A percentile compares a stretch with the other conserved stretches of the same genome.
Evolutionary conservation across 371 early-diverging fungal species (phyloP).

Genomic region (Furculomyces boomerangus): DNA sequence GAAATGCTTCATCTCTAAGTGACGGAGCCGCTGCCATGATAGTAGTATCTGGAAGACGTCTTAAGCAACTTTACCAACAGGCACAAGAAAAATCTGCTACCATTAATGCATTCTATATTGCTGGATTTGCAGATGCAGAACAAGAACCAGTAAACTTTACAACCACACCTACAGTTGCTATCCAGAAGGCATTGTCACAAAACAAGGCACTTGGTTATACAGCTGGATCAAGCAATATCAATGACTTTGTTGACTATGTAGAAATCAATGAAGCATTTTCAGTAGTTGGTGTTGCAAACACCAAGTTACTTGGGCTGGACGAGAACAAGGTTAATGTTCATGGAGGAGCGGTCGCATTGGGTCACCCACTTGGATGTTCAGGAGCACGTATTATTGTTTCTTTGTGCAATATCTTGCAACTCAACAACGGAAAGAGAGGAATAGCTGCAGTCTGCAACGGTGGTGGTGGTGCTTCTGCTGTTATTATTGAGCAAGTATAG

Average conservation of each 20-base stretch:
- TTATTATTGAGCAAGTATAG: constrained; percentile 81
- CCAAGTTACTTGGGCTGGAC: constrained; percentile 50
- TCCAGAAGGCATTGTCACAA: constrained; percentile 75
- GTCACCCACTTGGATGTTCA: constrained; percentile 94
- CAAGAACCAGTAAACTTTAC: constrained; percentile 78
- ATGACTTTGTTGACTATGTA: constrained; percentile 59
- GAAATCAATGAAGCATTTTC: constrained; percentile 98
- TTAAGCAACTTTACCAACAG: constrained; percentile 53
- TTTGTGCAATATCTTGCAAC: constrained; percentile 49
- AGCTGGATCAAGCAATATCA: constrained; percentile 52
- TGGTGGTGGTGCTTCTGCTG: constrained; percentile 83
- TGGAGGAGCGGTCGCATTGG: constrained; percentile 95
- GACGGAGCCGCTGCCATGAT: constrained; percentile 94
- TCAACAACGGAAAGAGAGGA: constrained; percentile 58
- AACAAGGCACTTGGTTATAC: constrained; percentile 48
- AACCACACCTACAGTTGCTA: constrained; percentile 77
- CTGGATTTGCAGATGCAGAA: constrained; percentile 49
- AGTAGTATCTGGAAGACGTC: constrained; percentile 57
- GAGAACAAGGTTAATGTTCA: constrained; percentile 69
- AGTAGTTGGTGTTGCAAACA: constrained; percentile 85
- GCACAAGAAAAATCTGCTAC: constrained; percentile 23
- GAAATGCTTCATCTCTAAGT: constrained; percentile 81
- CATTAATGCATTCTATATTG: constrained; percentile 8
- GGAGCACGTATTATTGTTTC: constrained; percentile 88
- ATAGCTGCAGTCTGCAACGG: constrained; percentile 92